phyloP scores from a whole-genome alignment of 768 basidiomycete species.

The Russula griseocarnosa region DNA sequence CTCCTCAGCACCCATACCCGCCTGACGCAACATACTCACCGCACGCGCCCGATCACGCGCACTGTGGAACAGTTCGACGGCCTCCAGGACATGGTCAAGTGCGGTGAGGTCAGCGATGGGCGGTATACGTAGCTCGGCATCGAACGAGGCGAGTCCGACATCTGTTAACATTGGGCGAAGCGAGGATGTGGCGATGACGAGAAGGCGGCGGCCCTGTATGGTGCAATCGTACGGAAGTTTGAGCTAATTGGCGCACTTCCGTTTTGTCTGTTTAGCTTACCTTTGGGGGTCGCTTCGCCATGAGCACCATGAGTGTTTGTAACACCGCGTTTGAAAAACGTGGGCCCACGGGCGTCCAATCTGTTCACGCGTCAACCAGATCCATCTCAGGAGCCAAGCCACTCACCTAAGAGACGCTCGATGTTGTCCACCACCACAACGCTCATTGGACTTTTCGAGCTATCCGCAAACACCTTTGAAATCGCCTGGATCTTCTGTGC shows the following conservation, averaged over 20 bases:
- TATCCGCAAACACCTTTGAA: constrained; percentile 89
- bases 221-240: no score
- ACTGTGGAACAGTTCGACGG: constrained; percentile 70
- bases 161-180: constrained; percentile 81
- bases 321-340: constrained; percentile 93
- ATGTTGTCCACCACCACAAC: constrained; percentile 94
- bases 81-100: constrained; percentile 72
- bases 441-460: constrained; percentile 95
- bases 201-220: constrained; percentile 71
- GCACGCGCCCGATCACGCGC: constrained; percentile 53
- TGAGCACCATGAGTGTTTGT: constrained; percentile 83
- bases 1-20: constrained; percentile 59
- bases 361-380: constrained; percentile 39
- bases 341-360: constrained; percentile 97
- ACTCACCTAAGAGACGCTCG: constrained; percentile 84
- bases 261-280: constrained; percentile 42
- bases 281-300: constrained; percentile 89
- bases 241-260: background rate
- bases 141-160: constrained; percentile 84
- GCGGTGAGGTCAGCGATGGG: constrained; percentile 68
- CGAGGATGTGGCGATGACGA: constrained; percentile 91
- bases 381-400: background rate
- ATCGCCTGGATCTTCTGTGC: constrained; percentile 86
- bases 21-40: constrained; percentile 63
- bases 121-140: constrained; percentile 79